Conservation (phyloP, 768 basidiomycete genomes). For the Cystoderma amianthinum region DNA sequence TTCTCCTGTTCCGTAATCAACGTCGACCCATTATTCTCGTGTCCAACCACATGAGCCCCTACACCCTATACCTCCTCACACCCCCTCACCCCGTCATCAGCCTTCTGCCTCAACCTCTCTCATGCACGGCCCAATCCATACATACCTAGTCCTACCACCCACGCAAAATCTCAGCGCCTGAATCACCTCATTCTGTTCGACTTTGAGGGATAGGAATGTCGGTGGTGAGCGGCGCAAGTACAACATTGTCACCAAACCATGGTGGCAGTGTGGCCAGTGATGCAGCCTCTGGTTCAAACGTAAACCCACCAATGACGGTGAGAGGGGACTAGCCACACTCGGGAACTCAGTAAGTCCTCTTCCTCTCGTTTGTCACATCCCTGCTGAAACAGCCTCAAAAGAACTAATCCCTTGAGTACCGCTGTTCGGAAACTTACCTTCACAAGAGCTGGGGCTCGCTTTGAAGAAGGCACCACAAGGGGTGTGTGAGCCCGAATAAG, state of each 20-base stretch:
- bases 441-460: too few relatives aligned
- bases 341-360: too few relatives aligned
- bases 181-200: conserved; percentile 25
- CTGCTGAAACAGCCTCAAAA: too few relatives aligned
- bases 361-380: too few relatives aligned
- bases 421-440: too few relatives aligned
- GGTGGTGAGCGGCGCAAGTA: not conserved
- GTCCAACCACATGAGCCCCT: conserved; percentile 20
- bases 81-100: conserved; percentile 13
- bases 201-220: not conserved
- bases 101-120: conserved; percentile 12
- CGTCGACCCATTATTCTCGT: conserved; percentile 20
- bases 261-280: too few relatives aligned
- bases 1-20: conserved; percentile 27
- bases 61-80: conserved; percentile 14
- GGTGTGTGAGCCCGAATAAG: too few relatives aligned
- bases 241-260: not conserved
- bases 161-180: conserved; percentile 21
- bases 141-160: conserved; percentile 5
- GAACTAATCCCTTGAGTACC: too few relatives aligned
- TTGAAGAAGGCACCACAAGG: too few relatives aligned
- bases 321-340: too few relatives aligned
- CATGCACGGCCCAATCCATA: conserved; percentile 1
- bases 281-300: conserved; percentile 3
- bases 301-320: too few relatives aligned